Conservation (phyloP, 176 grass and related monocot species). For the Thalia dealbata region DNA sequence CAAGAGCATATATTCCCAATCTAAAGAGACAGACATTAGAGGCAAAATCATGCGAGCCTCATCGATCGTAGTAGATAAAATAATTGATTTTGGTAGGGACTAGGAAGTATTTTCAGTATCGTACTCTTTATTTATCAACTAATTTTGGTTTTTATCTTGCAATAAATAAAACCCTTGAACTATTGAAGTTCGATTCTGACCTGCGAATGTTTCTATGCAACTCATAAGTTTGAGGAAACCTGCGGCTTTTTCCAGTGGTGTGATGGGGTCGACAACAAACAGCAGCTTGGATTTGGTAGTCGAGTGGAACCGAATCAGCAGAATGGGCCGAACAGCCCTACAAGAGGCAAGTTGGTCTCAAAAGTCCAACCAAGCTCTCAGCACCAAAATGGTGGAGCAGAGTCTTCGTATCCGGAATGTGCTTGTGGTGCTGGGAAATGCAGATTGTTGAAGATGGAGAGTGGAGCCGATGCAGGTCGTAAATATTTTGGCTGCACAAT, state of each 20-base stretch:
- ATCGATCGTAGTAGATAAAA: not conserved
- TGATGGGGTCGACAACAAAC: not conserved
- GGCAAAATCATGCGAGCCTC: not conserved
- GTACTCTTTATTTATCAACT: not conserved
- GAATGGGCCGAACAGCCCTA: slow-evolving; percentile 1
- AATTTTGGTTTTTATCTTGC: not conserved
- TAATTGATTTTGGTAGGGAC: not conserved
- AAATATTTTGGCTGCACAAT: slow-evolving; percentile 43
- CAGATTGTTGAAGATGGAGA: not conserved
- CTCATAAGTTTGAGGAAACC: not conserved
- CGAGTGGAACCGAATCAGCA: slow-evolving; percentile 17
- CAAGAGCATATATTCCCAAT: too few relatives aligned
- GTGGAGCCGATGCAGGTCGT: slow-evolving; percentile 17
- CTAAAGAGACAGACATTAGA: not conserved
- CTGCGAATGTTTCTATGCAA: not conserved
- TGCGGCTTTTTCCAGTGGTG: slow-evolving; percentile 11
- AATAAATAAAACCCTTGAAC: not conserved
- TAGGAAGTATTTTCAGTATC: not conserved
- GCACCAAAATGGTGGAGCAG: not conserved
- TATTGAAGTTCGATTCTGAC: not conserved
- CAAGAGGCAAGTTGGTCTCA: not conserved
- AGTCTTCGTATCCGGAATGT: slow-evolving; percentile 22
- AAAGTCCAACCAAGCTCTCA: slow-evolving; percentile 25
- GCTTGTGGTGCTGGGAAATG: slow-evolving; percentile 55
- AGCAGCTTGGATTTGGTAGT: slow-evolving; percentile 12